Base-by-base conservation (phyloP, 2,329 filamentous ascomycete genomes). In the Phyllosticta ampelicida region DNA sequence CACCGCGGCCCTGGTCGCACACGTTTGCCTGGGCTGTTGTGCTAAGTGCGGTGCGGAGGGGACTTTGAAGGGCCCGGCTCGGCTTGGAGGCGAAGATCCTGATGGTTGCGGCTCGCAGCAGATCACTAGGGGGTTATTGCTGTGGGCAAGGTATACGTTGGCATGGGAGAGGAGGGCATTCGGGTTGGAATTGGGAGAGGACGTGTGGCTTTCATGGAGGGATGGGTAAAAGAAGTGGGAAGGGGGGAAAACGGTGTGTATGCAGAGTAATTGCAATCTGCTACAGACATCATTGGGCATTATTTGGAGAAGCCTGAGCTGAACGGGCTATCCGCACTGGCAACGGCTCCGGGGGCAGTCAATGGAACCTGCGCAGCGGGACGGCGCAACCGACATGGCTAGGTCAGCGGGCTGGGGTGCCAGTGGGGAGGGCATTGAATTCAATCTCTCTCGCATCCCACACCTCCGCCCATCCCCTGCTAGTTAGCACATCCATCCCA, bases 11-110 rank as follows among this genome's bases (percentile, higher is more conserved):
- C 23, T 26, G 23, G 23, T 26, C 23, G 23, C 23, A 26, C 3
- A 26, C 23, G 23, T 26, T 26, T 48, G 28, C 29, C 18, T 44
- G 56, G 51, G 44, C 36, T 44, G 56, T 26, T 48, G 44, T 48
- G 56, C 49, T 21, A 54, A 51, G 51, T 51, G 56, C 56, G 56
- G 56, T 58, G 56, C 56, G 56, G 51, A 58, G 56, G 54, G 56
- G 56, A 51, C 56, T 58, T 51, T 51, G 49, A 51, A 20, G n/a
- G 36, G 55, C 49, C 30, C 30, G 56, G 51, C 44, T 36, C 55
- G 55, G 55, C 29, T 53, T 48, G 51, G 56, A 51, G 20, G 56
- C 52, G 56, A 48, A 51, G 56, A 58, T 58, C 56, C 48, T 50
- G 56, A n/a, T 44, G 36, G 36, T 44, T n/a, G 36, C 36, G 36